A percentile compares a stretch with the other conserved stretches of the same genome.
phyloP scores from a whole-genome alignment of 1,284 basidiomycete genomes.

The Ustilago curta region DNA sequence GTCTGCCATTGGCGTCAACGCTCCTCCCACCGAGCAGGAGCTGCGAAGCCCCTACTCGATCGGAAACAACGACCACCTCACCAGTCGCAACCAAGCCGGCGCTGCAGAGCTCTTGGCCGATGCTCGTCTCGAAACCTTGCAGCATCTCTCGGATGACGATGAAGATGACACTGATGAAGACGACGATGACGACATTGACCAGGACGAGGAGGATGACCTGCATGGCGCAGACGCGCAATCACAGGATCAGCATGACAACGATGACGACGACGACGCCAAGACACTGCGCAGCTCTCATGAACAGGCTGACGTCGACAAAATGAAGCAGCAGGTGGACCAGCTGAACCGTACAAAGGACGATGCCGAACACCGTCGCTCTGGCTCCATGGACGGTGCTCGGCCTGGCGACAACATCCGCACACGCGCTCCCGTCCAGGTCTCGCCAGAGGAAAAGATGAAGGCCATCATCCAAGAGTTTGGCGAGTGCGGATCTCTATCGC shows the following conservation, averaged over 20 bases:
- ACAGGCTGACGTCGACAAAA: conserved; percentile 5
- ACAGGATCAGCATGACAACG: conserved; percentile 1
- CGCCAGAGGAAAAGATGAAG: conserved; percentile 47
- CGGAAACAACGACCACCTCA: conserved; percentile 36
- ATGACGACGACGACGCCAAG: conserved; percentile 17
- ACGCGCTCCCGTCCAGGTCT: conserved; percentile 21
- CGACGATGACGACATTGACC: conserved; percentile 27
- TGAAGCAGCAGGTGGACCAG: conserved; percentile 8
- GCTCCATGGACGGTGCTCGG: conserved; percentile 16
- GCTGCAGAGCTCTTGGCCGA: conserved; percentile 47
- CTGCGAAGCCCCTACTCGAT: conserved; percentile 40
- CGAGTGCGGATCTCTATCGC: conserved; percentile 29
- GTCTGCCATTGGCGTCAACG: conserved; percentile 24
- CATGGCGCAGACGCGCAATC: too few species aligned
- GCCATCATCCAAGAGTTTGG: conserved; percentile 61
- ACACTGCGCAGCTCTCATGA: conserved; percentile 4
- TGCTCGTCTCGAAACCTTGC: conserved; percentile 38
- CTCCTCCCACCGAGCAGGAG: conserved; percentile 37
- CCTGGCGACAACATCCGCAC: conserved; percentile 27
- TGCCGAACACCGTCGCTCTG: conserved; percentile 29
- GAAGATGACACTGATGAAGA: conserved; percentile 30
- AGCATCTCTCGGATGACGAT: conserved; percentile 34
- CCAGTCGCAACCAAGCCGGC: conserved; percentile 17
- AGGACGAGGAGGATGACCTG: conserved; percentile 8
- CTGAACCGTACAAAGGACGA: conserved; percentile 9